Evolutionary conservation across 2,329 filamentous ascomycete genomes (phyloP), one percentile per base, ranked within the genome.

Genomic region (Fusarium fracticaudum): DNA sequence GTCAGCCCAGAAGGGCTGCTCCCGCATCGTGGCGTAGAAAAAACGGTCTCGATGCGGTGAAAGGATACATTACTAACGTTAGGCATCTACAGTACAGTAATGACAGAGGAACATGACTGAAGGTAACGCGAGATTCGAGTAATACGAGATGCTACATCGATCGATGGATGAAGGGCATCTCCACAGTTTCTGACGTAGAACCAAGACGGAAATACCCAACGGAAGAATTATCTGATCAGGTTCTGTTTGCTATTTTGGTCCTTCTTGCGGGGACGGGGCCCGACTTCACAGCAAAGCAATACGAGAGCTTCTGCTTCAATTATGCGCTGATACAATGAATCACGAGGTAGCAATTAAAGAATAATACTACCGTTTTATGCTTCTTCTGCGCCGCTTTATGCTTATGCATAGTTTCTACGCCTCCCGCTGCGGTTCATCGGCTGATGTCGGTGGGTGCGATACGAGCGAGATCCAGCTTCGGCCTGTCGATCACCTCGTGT

Each of bases 381-480:
- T 65, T 70, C 31, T 47, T 29, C 41, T 29, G 7, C 17, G 59
- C 60, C 66, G 55, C 54, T 67, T 57, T 43, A 57, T 33, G 37
- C 38, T 57, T 58, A 37, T 37, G 55, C 31, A 35, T 44, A 22
- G 40, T 18, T 54, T 41, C 51, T 53, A 60, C 48, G 50, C 60
- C 66, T 64, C 65, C 45, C 48, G 43, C 48, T 43, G 31, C 51
- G 44, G 53, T 76, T 67, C 61, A 74, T 76, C 71, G 73, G 67
- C 73, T 74, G 26, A 51, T 71, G 48, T 50, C 22, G 43, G 67
- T 64, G 65, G 58, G 44, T 60, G 38, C 48, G 29, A 78, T 78
- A 78, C 74, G 77, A 78, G 76, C 74, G 77, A 78, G 77, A 78
- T 77, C 64, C 68, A 57, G 60, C 59, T 60, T 60, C 40, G 55